Percentiles rank a stretch among this genome's conserved stretches.
These are phyloP conservation scores for Carex pumila DNA, from an alignment of 176 grass and related monocot genomes.

Conservation along the genomic window DNA sequence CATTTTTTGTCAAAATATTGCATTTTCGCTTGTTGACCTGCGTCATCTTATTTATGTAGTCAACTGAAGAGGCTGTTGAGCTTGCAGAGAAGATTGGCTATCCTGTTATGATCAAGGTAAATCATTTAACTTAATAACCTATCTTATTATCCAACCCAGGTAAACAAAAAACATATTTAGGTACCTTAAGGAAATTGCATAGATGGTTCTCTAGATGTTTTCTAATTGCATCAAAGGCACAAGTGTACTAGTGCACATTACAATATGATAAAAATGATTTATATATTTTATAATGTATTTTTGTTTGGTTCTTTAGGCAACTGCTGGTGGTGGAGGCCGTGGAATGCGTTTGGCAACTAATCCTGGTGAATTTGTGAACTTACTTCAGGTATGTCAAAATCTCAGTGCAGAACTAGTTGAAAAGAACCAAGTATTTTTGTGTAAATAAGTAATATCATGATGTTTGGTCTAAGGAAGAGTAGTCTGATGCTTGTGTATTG, in stretches of 20 bases:
- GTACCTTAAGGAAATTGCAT: background rate
- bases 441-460: background rate
- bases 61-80: slow-evolving; percentile 43
- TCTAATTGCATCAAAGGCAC: background rate
- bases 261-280: background rate
- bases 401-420: background rate
- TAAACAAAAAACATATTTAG: background rate
- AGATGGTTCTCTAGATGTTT: background rate
- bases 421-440: background rate
- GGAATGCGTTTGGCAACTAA: slow-evolving; percentile 42
- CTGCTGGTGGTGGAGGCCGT: slow-evolving; percentile 50
- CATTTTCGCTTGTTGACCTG: background rate
- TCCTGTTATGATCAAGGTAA: slow-evolving; percentile 59
- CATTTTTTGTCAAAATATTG: background rate
- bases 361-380: slow-evolving; percentile 37
- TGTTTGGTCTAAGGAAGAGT: background rate
- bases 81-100: slow-evolving; percentile 40
- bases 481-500: background rate
- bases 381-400: slow-evolving; percentile 30
- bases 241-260: background rate
- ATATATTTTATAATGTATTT: background rate
- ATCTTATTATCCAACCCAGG: background rate
- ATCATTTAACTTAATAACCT: slow-evolving; percentile 1
- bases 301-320: slow-evolving; percentile 25
- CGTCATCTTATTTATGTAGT: slow-evolving; percentile 22